These are phyloP conservation scores for Phytomonas sp. DNA, from an alignment of 208 protist species.

Conservation along the genomic window DNA sequence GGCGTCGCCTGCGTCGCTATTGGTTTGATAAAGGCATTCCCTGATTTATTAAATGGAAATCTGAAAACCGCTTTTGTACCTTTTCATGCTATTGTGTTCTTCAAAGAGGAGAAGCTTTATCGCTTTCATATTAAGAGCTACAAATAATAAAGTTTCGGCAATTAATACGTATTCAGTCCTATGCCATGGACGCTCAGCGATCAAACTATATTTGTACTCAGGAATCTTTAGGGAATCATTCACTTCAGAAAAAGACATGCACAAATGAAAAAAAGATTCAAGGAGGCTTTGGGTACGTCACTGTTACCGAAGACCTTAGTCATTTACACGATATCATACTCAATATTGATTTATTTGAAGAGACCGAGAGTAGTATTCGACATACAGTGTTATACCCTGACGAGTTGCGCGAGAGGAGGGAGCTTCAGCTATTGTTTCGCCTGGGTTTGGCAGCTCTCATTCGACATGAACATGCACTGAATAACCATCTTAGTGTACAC, in stretches of 20 bases:
- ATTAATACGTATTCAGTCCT: background rate
- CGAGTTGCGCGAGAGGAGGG: background rate
- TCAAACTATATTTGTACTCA: background rate
- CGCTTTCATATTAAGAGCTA: background rate
- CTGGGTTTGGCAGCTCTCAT: background rate
- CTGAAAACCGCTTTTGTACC: background rate
- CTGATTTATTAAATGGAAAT: background rate
- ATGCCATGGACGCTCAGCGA: background rate
- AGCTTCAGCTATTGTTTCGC: background rate
- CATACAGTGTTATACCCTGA: background rate
- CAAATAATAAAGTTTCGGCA: background rate
- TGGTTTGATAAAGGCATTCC: background rate
- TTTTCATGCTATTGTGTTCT: background rate
- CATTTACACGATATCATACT: background rate
- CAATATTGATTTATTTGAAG: background rate
- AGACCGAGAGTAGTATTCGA: background rate
- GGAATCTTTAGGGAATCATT: background rate
- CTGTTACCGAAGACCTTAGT: background rate
- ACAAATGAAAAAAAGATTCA: background rate
- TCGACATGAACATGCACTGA: background rate
- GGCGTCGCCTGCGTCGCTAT: background rate
- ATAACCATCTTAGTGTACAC: background rate
- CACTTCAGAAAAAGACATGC: background rate
- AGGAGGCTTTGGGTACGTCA: background rate
- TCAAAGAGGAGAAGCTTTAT: background rate